A percentile compares a stretch with the other conserved stretches of the same genome.
phyloP scores from a whole-genome alignment of 129 eudicot genomes.

The Saposhnikovia divaricata region DNA sequence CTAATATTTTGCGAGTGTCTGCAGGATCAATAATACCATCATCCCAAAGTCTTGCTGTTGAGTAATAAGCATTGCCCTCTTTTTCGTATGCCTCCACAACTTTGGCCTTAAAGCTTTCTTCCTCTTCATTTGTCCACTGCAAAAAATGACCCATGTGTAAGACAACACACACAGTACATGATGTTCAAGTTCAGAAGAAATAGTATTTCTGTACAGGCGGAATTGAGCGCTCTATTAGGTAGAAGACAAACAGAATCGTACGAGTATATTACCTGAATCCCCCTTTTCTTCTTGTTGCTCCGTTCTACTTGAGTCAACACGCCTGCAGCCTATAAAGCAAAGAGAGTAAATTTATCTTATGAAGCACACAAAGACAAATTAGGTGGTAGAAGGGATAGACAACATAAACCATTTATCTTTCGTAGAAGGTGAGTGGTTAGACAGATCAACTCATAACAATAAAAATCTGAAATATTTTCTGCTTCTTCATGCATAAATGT shows the following conservation, averaged over 20 bases:
- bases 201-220: neutral
- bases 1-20: conserved; percentile 72
- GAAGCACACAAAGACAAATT: neutral
- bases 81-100: conserved; percentile 74
- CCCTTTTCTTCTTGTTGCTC: conserved; percentile 65
- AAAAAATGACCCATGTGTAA: conserved; percentile 3
- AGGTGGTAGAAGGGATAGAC: neutral
- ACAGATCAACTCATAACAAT: neutral
- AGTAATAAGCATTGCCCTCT: conserved; percentile 85
- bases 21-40: conserved; percentile 97
- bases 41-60: conserved; percentile 96
- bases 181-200: neutral
- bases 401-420: neutral
- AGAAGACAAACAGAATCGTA: neutral
- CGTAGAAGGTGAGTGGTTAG: neutral
- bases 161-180: neutral
- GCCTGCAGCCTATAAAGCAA: conserved; percentile 78
- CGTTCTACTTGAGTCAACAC: conserved; percentile 84
- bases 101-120: conserved; percentile 59
- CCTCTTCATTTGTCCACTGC: conserved; percentile 89
- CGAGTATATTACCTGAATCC: conserved; percentile 48
- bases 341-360: no score
- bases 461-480: neutral
- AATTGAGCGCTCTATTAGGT: neutral
- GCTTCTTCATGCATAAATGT: neutral